Evolutionary conservation across 2,329 filamentous ascomycete species (phyloP).

Genomic region (Polytolypa hystricis): DNA sequence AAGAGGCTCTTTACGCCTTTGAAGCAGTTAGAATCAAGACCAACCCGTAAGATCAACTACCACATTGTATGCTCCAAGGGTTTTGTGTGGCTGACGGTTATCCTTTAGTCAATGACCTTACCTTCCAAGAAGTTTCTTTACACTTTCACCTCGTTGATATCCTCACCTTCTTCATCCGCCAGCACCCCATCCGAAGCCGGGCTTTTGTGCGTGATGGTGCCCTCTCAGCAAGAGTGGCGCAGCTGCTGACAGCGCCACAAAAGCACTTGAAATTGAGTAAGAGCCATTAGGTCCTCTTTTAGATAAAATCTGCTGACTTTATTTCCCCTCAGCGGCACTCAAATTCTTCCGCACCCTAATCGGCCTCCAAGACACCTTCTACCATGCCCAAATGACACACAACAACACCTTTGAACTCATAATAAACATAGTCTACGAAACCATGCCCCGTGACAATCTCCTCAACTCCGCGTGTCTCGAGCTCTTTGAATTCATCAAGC

Average conservation of each 20-base stretch:
- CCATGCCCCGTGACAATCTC: constrained; percentile 84
- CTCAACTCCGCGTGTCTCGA: constrained; percentile 90
- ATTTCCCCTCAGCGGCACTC: constrained; percentile 55
- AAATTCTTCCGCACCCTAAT: constrained; percentile 89
- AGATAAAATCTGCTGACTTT: not conserved
- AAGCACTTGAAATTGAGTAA: constrained; percentile 85
- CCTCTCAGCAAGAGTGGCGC: constrained; percentile 65
- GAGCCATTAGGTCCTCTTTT: constrained; percentile 21
- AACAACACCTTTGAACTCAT: constrained; percentile 75
- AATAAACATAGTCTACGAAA: constrained; percentile 69
- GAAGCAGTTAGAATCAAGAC: constrained; percentile 61
- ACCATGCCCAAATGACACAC: constrained; percentile 72
- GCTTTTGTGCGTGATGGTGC: constrained; percentile 75
- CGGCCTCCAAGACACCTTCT: constrained; percentile 79
- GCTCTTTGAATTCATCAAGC: constrained; percentile 81
- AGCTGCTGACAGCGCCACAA: constrained; percentile 70
- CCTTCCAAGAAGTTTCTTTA: constrained; percentile 75
- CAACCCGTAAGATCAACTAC: constrained; percentile 43
- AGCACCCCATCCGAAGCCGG: constrained; percentile 77
- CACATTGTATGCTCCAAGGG: too few species aligned
- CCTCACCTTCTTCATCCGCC: constrained; percentile 83
- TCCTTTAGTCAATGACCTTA: constrained; percentile 54
- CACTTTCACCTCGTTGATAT: constrained; percentile 88
- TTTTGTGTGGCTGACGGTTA: too few species aligned
- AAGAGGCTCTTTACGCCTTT: constrained; percentile 78